Evolutionary conservation across 192 early-diverging fungal species (phyloP).

Genomic region (Pilaira anomala): DNA sequence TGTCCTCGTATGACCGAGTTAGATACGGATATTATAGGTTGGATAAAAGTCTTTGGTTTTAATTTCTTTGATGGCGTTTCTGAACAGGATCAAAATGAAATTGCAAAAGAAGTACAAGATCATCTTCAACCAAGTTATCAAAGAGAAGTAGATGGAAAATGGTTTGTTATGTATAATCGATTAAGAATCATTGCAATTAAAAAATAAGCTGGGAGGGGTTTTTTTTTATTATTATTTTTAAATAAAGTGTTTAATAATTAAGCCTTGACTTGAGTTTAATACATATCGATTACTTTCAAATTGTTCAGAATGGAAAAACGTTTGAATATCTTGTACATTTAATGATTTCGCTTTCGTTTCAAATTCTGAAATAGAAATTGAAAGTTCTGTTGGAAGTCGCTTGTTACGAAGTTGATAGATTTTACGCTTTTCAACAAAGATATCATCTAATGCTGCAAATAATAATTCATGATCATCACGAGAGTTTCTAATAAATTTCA

Average conservation of each 20-base stretch:
- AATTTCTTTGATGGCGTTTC: conserved; percentile 52
- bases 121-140: conserved; percentile 23
- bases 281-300: conserved; percentile 46
- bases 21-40: conserved; percentile 54
- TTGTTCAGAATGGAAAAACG: conserved; percentile 54
- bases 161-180: conserved; percentile 35
- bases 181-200: conserved; percentile 29
- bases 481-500: conserved; percentile 75
- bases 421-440: conserved; percentile 73
- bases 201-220: neutral
- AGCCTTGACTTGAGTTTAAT: conserved; percentile 37
- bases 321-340: conserved; percentile 61
- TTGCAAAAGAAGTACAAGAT: conserved; percentile 30
- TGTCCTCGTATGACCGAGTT: conserved; percentile 55
- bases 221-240: conserved; percentile 6
- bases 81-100: conserved; percentile 20
- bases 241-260: conserved; percentile 36
- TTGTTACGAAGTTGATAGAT: conserved; percentile 65
- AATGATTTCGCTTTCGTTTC: conserved; percentile 46
- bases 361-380: conserved; percentile 63
- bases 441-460: conserved; percentile 67
- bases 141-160: conserved; percentile 33
- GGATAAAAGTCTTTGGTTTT: conserved; percentile 67
- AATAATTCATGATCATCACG: conserved; percentile 82
- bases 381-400: conserved; percentile 52